Base-by-base conservation (phyloP, 768 basidiomycete genomes). In the Pleurotus tuoliensis region DNA sequence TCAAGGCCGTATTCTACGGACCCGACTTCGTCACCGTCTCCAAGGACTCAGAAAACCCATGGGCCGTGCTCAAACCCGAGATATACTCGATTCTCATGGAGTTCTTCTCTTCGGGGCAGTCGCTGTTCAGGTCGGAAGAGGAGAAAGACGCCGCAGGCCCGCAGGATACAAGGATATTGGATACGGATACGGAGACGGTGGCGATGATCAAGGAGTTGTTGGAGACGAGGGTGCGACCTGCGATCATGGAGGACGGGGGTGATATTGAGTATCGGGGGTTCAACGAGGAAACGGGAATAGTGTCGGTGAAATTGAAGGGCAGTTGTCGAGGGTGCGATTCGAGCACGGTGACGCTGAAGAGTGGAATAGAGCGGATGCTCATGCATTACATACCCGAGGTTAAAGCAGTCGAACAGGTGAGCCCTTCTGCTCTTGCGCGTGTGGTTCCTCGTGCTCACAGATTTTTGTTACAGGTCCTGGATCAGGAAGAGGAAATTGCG, bases 341-440 rank as follows among this genome's bases (percentile, higher is more conserved):
- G 30, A 95, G 92, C 68, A 86, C 92, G 5, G 95, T 98, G 34
- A 99, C 97, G 13, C 75, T 99, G 56, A 99, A 98, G 80, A 86
- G 83, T 59, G 97, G 97, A 7, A 98, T 99, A 53, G 97, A 99
- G 74, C 80, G 97, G 60, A 98, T 99, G 97, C 75, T 99, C 64
- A 94, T 93, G 93, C 96, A 98, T 73, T 98, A 98, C 66, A 93
- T 99, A 54, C 96, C 96, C 1, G 92, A 96, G 72, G 94, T 96
- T 39, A 90, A 93, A 70, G 89, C 86, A 22, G 90, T 95, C 6
- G 88, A 94, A 64, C 91, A 95, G 82, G 92, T 87, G 61, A 62
- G 79, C 65, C 13, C 30, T 43, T 47, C 11, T 8, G 30, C 8
- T 34, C 30, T 11, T 34, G 0, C 30, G 3, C 25, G 22, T n/a